phyloP scores from a whole-genome alignment of 192 early-diverging fungal species.

The Backusella circina region DNA sequence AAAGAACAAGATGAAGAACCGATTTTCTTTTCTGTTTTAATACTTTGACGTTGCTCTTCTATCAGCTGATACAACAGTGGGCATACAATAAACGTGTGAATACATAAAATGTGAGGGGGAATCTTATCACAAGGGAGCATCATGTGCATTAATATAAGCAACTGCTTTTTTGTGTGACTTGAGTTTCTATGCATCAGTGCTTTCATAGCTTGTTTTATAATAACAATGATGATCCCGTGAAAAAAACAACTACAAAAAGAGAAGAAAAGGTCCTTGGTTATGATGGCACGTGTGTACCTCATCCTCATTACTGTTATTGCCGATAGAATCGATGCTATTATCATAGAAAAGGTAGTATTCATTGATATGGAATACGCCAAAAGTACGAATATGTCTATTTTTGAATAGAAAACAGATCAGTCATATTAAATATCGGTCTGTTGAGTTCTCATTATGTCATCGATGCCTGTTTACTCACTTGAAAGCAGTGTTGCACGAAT shows the following conservation, averaged over 20 bases:
- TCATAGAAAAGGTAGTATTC: neutral
- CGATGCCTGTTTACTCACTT: neutral
- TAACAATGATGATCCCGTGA: slow-evolving; percentile 1
- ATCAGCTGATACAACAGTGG: neutral
- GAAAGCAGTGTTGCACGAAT: neutral
- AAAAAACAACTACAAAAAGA: neutral
- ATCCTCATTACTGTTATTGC: neutral
- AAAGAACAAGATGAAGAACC: neutral
- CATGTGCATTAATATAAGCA: slow-evolving; percentile 3
- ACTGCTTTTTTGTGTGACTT: neutral
- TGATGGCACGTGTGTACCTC: neutral
- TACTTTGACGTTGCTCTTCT: slow-evolving; percentile 1
- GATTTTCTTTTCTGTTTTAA: neutral
- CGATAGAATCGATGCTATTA: neutral
- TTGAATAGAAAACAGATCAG: neutral
- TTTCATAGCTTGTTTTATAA: neutral
- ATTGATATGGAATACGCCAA: neutral
- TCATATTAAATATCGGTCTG: neutral
- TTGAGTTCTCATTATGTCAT: neutral
- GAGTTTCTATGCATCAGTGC: neutral
- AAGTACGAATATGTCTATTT: neutral
- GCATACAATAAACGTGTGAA: slow-evolving; percentile 9
- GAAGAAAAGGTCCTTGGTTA: neutral
- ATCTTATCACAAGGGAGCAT: neutral
- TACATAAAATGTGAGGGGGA: neutral